Base-by-base conservation (phyloP, 2,329 filamentous ascomycete species). In the Trichoderma sp. region DNA sequence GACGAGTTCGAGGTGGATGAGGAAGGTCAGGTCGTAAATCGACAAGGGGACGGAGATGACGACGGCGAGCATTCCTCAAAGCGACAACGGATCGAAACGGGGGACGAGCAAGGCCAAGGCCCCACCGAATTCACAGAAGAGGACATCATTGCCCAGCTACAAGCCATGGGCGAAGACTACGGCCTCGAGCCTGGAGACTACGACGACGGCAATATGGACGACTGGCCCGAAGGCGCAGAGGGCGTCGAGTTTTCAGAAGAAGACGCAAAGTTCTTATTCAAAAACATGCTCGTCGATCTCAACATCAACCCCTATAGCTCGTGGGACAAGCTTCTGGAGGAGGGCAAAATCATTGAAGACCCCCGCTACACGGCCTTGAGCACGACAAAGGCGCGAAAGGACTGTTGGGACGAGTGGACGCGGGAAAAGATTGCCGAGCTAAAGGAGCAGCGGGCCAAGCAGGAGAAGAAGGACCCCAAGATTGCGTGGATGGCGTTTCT, bases 111-210 rank as follows among this genome's bases (percentile, higher is more conserved):
- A 83, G 52, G 85, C 83, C 70, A 82, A 1, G 80, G 78, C 1
- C 84, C 87, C 0, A 81, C 96, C 8, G 95, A 97, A 75, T 97
- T 97, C 75, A 92, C 91, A 68, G 96, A 98, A 78, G 95, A 94
- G 65, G 96, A 99, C 76, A 96, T 99, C 74, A 94, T 93, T 43
- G 94, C 90, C 76, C 96, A 99, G 76, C 84, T 99, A 14, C 92
- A 92, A 65, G 90, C 92, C 30, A 97, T 97, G 92, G 93, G 91
- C 66, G 87, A 91, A 73, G 90, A 93, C n/a, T 94, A 94, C 73
- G 92, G 89, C 1, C 83, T 94, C 34, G 92, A 93, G 49, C 89
- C 89, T 0, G 92, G 89, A 61, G 91, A 94, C 75, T 93, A 93
- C 76, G 91, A 90, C 69, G 89, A 90, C 70, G 89, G 86, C 5